Evolutionary conservation across 2,329 filamentous ascomycete genomes (phyloP), one percentile per base, ranked within the genome.

Genomic region (Chlorencoelia australis): DNA sequence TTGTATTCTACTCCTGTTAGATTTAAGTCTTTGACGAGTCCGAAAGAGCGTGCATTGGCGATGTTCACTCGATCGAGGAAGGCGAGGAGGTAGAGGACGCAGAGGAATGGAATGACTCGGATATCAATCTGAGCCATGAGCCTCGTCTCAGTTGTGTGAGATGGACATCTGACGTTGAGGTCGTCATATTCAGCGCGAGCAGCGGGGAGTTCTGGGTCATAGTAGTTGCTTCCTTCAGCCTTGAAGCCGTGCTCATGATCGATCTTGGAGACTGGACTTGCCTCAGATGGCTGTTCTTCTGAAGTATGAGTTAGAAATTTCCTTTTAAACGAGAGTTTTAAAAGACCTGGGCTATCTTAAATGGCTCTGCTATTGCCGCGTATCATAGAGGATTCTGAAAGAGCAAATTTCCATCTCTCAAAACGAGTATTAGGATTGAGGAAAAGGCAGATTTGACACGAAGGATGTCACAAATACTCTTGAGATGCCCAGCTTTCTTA

Each of bases 1-100:
- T 86, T 88, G 61, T 82, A 88, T 51, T 82, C 63, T 4, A 62
- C 60, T 28, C 64, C 64, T 16, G 68, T 61, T 18, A 88, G 69
- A 3, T 64, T 43, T 4, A 89, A 65, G 45, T 88, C 82, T 8
- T 66, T 52, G 17, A 66, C 64, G 10, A 89, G 64, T 26, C 70
- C 67, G 43, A 84, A 84, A 30, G 82, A 67, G 28, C 70, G 73
- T 18, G 82, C 83, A 59, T 88, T 88, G 57, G 77, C 79, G 50
- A 89, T 84, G 55, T 88, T 89, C 54, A 87, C 81, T 31, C 82
- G 68, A 55, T 80, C 69, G 33, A 84, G 61, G 51, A 84, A 83
- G 24, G 79, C 78, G 32, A 82, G 63, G 26, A 82, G 60, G 54
- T 84, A 86, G 56, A 88, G 66, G 42, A 87, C 64, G 54, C 74